Percentiles rank a stretch among this genome's conserved stretches.
Conservation (phyloP, 2,329 filamentous ascomycete species). For the Aspergillus neoniger region DNA sequence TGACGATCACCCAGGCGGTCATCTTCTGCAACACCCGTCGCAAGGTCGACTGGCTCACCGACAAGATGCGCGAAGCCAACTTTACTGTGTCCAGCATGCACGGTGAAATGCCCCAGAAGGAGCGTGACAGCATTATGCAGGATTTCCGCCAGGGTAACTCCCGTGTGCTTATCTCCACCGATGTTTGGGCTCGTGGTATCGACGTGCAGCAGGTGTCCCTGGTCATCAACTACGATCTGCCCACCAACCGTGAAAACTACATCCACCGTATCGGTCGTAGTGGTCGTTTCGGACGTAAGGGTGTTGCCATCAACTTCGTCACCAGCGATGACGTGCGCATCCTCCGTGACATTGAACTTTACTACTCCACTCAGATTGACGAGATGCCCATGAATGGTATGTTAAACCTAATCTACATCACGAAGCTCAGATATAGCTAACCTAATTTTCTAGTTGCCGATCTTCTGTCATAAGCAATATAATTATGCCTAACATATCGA, state of each 20-base stretch:
- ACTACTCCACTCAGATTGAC: conserved; percentile 95
- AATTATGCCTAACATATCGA: neutral
- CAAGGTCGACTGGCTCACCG: conserved; percentile 99
- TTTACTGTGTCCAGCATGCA: conserved; percentile 99
- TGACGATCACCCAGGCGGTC: conserved; percentile 97
- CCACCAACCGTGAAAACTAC: conserved; percentile 98
- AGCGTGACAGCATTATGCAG: conserved; percentile 98
- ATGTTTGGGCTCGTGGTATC: conserved; percentile 97
- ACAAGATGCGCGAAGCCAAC: conserved; percentile 99
- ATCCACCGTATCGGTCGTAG: conserved; percentile 97
- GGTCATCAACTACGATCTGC: conserved; percentile 98
- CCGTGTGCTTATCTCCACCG: conserved; percentile 92
- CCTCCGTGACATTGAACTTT: conserved; percentile 92
- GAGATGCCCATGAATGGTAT: conserved; percentile 98
- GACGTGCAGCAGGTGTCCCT: conserved; percentile 97
- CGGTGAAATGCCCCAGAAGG: conserved; percentile 97
- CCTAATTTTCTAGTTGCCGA: conserved; percentile 32
- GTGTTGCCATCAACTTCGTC: conserved; percentile 99
- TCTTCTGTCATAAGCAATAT: conserved; percentile 35
- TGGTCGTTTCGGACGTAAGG: conserved; percentile 94
- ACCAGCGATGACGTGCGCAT: conserved; percentile 98
- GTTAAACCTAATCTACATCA: conserved; percentile 42
- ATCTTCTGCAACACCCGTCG: conserved; percentile 99
- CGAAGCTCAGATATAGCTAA: conserved; percentile 13
- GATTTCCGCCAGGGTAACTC: conserved; percentile 97